Base-by-base conservation (phyloP, 2,329 filamentous ascomycete species). In the Fusarium sp. region DNA sequence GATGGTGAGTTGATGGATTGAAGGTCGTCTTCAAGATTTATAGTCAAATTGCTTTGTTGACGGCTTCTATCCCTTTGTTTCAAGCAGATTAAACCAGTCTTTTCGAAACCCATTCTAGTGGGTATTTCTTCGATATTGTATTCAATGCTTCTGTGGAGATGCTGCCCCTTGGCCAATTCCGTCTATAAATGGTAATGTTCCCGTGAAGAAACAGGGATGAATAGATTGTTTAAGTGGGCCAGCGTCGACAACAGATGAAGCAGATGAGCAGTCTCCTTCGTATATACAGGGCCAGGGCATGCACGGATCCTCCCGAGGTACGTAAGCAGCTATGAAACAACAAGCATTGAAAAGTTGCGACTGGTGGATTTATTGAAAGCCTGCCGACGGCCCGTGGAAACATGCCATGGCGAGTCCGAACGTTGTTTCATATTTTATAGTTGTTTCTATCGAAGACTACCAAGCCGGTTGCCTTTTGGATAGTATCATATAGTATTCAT, bases 81-180 rank as follows among this genome's bases (percentile, higher is more conserved):
- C 65, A 69, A 64, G 16, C 16, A 75, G 59, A 75, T 72, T 69
- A 48, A 45, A 58, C 20, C 37, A 39, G 39, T 67, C 27, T 69
- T 45, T 69, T 60, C 52, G 65, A 74, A 75, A 75, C 72, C 13
- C 20, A 33, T 20, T 41, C 22, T 10, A 6, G 72, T 75, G 72
- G 72, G 20, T 33, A 61, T 29, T 5, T 43, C 13, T 24, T 48
- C 33, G 48, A 52, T 41, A 43, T 41, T 37, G 41, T 16, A 54
- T 16, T 22, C 20, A 33, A 37, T 52, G 29, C 11, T 37, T 18
- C 64, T 10, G n/a, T 29, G 41, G 11, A n/a, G 43, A 33, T 61
- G 48, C 3, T 14, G 10, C 48, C 48, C 48, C 48, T 52, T 29
- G 27, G 10, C 4, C 18, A 52, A 52, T 52, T 31, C 48, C 48